A percentile compares a stretch with the other conserved stretches of the same genome.
Conservation (phyloP, 768 basidiomycete genomes). For the Artomyces pyxidatus region DNA sequence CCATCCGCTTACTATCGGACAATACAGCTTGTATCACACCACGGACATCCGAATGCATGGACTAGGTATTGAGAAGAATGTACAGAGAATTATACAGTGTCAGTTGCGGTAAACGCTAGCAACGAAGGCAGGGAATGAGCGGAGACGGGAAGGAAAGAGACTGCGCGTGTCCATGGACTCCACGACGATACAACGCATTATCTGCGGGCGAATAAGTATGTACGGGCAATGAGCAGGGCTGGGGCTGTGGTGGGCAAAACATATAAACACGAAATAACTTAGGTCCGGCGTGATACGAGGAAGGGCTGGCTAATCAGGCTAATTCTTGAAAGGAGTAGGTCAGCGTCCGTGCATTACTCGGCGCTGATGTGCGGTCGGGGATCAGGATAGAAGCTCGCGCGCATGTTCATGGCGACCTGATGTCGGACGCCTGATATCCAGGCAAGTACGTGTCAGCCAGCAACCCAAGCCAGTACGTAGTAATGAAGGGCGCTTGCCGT, state of each 20-base stretch:
- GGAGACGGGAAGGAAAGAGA: background rate
- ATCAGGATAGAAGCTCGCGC: conserved; percentile 1
- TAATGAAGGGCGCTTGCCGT: conserved; percentile 35
- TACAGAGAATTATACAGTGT: background rate
- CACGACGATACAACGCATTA: too few relatives aligned
- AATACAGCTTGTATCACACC: background rate
- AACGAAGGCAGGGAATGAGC: background rate
- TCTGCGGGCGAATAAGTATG: background rate
- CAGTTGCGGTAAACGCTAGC: too few relatives aligned
- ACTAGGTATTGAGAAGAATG: background rate
- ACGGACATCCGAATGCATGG: background rate
- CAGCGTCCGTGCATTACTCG: background rate
- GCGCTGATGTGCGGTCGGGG: background rate
- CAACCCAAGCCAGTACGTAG: background rate
- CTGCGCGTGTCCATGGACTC: too few relatives aligned
- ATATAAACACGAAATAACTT: conserved; percentile 19
- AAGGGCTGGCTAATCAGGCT: background rate
- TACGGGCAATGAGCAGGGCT: background rate
- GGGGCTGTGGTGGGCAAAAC: background rate
- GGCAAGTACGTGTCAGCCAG: background rate
- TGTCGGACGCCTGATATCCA: conserved; percentile 11
- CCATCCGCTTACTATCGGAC: background rate
- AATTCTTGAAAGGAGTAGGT: background rate
- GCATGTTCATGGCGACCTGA: conserved; percentile 10
- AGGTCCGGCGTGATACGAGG: conserved; percentile 3